Conservation (phyloP, 1,139 yeast species). For the Diutina sp. region DNA sequence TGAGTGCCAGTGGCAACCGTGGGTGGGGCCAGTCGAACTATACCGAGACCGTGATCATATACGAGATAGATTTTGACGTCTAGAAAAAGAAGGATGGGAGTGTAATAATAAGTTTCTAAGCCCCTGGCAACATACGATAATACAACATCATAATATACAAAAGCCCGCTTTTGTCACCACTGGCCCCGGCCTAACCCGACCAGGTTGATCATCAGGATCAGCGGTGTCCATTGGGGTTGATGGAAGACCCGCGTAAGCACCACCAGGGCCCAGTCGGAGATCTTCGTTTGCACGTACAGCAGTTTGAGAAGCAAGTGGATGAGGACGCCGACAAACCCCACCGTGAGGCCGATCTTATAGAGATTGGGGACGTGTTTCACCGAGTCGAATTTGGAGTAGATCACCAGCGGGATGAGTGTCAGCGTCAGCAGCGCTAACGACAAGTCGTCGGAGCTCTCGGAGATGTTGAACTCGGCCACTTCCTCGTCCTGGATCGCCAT, state of each 20-base stretch:
- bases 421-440: background rate
- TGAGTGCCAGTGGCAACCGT: conserved; percentile 87
- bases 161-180: conserved; percentile 2
- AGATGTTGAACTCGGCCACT: conserved; percentile 12
- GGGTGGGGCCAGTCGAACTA: conserved; percentile 82
- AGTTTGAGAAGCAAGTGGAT: conserved; percentile 22
- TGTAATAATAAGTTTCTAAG: background rate
- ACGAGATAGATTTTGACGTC: conserved; percentile 45
- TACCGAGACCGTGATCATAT: conserved; percentile 70
- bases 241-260: background rate
- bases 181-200: background rate
- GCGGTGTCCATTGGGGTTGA: background rate
- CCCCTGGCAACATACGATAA: background rate
- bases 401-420: background rate
- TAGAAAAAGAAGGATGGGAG: background rate
- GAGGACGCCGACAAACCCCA: conserved; percentile 29
- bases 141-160: conserved; percentile 2
- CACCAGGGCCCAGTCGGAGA: background rate
- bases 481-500: conserved; percentile 20
- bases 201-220: background rate
- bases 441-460: conserved; percentile 7
- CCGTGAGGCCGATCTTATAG: conserved; percentile 24
- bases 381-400: background rate
- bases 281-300: background rate
- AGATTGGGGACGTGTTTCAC: conserved; percentile 7